A percentile compares a stretch with the other conserved stretches of the same genome.
Conservation (phyloP, 1,284 basidiomycete species). For the Spongispora temasekensis region DNA sequence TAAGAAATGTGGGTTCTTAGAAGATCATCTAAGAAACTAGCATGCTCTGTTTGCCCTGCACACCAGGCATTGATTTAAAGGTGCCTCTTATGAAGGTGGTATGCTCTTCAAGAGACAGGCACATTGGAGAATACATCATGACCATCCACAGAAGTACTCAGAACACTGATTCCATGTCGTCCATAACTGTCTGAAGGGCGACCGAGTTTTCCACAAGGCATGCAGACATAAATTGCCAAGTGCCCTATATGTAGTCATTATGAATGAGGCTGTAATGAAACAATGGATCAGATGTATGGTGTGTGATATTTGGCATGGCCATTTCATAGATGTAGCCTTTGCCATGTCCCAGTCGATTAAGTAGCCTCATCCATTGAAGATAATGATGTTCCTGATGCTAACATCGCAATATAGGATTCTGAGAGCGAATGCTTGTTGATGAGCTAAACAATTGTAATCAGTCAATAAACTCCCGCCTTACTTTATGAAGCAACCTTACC, state of each 20-base stretch:
- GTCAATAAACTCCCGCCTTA: background rate
- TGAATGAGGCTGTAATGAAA: background rate
- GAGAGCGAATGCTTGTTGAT: background rate
- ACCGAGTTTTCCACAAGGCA: background rate
- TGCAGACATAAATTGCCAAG: background rate
- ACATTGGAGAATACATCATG: background rate
- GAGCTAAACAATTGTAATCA: background rate
- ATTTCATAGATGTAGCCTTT: background rate
- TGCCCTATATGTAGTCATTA: background rate
- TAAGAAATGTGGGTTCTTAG: background rate
- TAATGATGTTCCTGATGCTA: background rate
- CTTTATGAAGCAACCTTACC: background rate
- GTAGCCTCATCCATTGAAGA: background rate
- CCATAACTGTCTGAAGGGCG: background rate
- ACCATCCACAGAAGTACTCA: background rate
- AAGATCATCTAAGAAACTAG: background rate
- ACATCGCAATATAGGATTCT: background rate
- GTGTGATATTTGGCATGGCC: background rate
- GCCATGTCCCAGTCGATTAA: background rate
- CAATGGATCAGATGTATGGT: background rate
- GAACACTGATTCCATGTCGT: background rate
- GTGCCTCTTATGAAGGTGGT: background rate
- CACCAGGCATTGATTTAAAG: background rate
- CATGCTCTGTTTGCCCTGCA: background rate
- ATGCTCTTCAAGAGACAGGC: background rate